phyloP scores from a whole-genome alignment of 2,329 filamentous ascomycete species.

The Plectosphaerella cucumerina region DNA sequence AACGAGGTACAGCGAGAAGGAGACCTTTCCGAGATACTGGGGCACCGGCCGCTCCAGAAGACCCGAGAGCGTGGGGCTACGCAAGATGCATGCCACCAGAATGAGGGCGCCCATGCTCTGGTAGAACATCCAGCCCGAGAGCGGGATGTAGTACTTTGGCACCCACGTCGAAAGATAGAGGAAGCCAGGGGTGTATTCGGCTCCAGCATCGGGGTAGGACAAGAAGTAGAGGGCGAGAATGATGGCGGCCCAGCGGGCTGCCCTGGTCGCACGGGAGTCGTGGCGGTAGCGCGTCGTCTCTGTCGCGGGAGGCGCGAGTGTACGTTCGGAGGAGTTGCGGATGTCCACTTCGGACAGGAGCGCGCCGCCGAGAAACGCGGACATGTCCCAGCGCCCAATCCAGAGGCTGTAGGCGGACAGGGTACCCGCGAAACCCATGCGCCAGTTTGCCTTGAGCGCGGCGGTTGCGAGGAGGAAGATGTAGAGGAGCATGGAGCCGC shows the following conservation, averaged over 20 bases:
- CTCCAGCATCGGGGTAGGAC: slow-evolving; percentile 32
- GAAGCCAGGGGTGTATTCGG: slow-evolving; percentile 33
- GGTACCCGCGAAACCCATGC: slow-evolving; percentile 21
- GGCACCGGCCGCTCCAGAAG: slow-evolving; percentile 24
- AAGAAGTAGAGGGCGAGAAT: slow-evolving; percentile 31
- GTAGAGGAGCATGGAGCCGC: slow-evolving; percentile 35
- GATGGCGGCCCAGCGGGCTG: slow-evolving; percentile 21
- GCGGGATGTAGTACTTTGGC: slow-evolving; percentile 29
- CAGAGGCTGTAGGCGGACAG: slow-evolving; percentile 27
- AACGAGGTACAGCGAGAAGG: slow-evolving; percentile 37
- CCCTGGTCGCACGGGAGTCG: slow-evolving; percentile 8
- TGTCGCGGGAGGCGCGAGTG: slow-evolving; percentile 12
- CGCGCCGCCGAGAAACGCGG: slow-evolving; percentile 31
- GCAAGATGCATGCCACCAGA: slow-evolving; percentile 28
- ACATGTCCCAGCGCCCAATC: slow-evolving; percentile 35
- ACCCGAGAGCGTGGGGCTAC: slow-evolving; percentile 20
- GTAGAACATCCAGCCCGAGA: slow-evolving; percentile 35
- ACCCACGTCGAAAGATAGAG: slow-evolving; percentile 24
- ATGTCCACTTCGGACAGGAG: slow-evolving; percentile 32
- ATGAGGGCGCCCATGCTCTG: slow-evolving; percentile 31
- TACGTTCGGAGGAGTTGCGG: slow-evolving; percentile 12
- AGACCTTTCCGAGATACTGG: slow-evolving; percentile 34
- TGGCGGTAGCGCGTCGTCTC: background rate
- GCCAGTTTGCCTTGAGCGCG: slow-evolving; percentile 27
- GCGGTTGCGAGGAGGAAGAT: slow-evolving; percentile 33